Percentiles rank a stretch among this genome's conserved stretches.
These are phyloP conservation scores for Biscutella laevigata DNA, from an alignment of 441 rosid genomes.

Conservation along the genomic window DNA sequence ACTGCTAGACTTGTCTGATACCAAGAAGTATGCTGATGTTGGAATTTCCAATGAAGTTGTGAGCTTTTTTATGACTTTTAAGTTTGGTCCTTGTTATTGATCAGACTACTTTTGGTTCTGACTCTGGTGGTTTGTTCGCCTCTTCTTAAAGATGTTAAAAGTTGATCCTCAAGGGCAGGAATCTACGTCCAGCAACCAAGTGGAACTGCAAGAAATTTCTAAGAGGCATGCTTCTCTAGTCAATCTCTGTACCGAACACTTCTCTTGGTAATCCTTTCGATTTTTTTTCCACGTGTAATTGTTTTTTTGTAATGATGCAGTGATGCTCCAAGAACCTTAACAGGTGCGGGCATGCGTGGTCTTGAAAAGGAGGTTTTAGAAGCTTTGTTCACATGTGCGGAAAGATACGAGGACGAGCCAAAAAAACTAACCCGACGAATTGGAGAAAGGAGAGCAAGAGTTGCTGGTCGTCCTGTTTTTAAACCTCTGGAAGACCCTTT, in stretches of 20 bases:
- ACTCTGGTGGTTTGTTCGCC: constrained; percentile 4
- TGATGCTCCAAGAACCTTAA: constrained; percentile 19
- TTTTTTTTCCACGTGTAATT: neutral
- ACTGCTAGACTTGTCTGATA: constrained; percentile 40
- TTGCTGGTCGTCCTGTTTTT: constrained; percentile 29
- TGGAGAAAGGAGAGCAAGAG: constrained; percentile 27
- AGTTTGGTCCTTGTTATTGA: constrained; percentile 7
- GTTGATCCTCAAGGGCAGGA: constrained; percentile 16
- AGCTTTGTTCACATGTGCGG: constrained; percentile 36
- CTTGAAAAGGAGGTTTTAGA: constrained; percentile 41
- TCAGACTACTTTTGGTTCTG: neutral
- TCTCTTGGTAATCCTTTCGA: constrained; percentile 7
- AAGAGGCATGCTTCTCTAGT: constrained; percentile 25
- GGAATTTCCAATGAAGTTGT: constrained; percentile 31
- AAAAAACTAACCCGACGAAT: constrained; percentile 13
- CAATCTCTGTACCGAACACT: constrained; percentile 7
- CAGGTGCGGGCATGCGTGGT: no score
- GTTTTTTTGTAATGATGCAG: constrained; percentile 14
- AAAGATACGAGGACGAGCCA: constrained; percentile 32
- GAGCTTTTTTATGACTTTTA: constrained; percentile 21
- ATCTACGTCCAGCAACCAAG: constrained; percentile 9
- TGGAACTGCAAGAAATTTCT: constrained; percentile 23
- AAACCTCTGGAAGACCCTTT: constrained; percentile 29
- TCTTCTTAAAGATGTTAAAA: constrained; percentile 16
- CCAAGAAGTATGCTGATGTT: constrained; percentile 33